These are phyloP conservation scores for Astrocystis sublimbata DNA, from an alignment of 495 filamentous ascomycete genomes.

Conservation along the genomic window DNA sequence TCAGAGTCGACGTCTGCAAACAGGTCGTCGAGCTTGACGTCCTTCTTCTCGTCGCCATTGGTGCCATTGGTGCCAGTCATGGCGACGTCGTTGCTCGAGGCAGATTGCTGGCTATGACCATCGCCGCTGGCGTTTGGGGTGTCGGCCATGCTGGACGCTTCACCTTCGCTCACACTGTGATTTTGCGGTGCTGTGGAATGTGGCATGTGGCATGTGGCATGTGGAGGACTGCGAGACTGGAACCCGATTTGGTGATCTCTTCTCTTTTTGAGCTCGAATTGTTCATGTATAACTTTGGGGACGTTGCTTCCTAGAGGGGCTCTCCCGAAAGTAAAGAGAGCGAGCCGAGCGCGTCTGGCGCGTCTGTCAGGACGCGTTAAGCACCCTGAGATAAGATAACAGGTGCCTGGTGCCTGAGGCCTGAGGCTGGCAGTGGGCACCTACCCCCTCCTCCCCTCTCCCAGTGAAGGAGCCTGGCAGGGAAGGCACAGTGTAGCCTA, in stretches of 20 bases:
- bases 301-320: not conserved
- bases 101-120: constrained; percentile 3
- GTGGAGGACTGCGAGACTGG: not conserved
- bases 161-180: not conserved
- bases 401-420: no score
- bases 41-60: constrained; percentile 31
- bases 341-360: constrained; percentile 10
- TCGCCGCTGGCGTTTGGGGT: constrained; percentile 3
- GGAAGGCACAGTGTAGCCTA: no score
- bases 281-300: no score
- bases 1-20: constrained; percentile 79
- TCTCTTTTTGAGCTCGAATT: no score
- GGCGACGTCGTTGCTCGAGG: constrained; percentile 9
- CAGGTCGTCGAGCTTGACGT: constrained; percentile 76
- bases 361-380: constrained; percentile 17
- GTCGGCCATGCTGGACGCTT: constrained; percentile 3
- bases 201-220: not conserved
- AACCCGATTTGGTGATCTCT: no score
- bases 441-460: no score
- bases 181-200: not conserved
- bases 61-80: constrained; percentile 17
- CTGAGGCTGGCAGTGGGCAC: no score
- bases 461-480: no score
- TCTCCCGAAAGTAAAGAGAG: not conserved
- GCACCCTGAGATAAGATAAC: constrained; percentile 7